Conservation (phyloP, 2,329 filamentous ascomycete species). For the Colletotrichum sublineola region DNA sequence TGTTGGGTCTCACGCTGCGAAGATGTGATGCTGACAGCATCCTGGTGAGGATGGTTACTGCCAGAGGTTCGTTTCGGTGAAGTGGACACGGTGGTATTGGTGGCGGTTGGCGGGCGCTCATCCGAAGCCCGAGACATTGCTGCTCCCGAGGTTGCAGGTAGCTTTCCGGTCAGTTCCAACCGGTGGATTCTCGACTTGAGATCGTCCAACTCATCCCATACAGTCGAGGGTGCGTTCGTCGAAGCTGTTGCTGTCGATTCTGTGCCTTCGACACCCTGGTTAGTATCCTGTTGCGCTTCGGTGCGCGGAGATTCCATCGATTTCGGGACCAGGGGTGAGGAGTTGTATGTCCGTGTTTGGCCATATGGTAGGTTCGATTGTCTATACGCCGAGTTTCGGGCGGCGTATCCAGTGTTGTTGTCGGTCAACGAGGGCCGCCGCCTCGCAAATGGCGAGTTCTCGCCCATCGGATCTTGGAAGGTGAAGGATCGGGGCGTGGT, state of each 20-base stretch:
- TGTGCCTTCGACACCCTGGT: conserved; percentile 73
- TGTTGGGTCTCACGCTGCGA: conserved; percentile 71
- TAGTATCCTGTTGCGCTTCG: conserved; percentile 51
- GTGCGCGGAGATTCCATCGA: conserved; percentile 54
- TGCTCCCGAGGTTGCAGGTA: conserved; percentile 84
- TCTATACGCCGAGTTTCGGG: conserved; percentile 62
- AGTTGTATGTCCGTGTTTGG: conserved; percentile 65
- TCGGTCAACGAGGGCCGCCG: conserved; percentile 65
- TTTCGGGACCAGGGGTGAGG: conserved; percentile 70
- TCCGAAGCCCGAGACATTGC: conserved; percentile 80
- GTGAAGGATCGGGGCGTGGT: conserved; percentile 63
- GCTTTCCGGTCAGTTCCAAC: conserved; percentile 89
- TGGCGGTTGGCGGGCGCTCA: conserved; percentile 91
- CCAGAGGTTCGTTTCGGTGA: conserved; percentile 82
- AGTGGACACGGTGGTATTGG: conserved; percentile 90
- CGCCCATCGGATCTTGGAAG: conserved; percentile 58
- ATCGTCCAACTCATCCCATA: conserved; percentile 98
- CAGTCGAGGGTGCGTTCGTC: conserved; percentile 88
- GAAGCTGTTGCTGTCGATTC: conserved; percentile 89
- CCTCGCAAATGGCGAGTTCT: conserved; percentile 46
- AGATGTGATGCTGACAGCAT: conserved; percentile 57
- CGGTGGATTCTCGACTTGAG: conserved; percentile 93
- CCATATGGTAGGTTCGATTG: conserved; percentile 53
- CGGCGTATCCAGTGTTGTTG: conserved; percentile 54
- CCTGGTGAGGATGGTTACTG: conserved; percentile 60